These are phyloP conservation scores for Syzygium jambos DNA, from an alignment of 345 rosid species.

Conservation along the genomic window DNA sequence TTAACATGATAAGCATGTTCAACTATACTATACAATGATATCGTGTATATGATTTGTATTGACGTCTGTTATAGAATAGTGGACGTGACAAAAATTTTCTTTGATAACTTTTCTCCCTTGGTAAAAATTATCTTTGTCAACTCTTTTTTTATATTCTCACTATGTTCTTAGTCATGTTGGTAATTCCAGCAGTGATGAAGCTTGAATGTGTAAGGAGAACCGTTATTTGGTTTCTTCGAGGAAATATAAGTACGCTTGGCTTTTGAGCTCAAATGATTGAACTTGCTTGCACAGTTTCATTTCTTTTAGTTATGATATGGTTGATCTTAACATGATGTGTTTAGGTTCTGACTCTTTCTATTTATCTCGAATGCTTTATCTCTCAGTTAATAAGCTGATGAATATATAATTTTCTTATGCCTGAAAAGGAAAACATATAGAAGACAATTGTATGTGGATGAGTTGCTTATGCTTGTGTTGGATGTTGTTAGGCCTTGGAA, in stretches of 20 bases:
- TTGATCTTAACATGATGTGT: not conserved
- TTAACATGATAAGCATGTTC: not conserved
- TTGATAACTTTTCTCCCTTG: not conserved
- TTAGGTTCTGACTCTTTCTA: not conserved
- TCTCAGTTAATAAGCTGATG: not conserved
- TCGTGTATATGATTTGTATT: not conserved
- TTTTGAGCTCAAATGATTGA: conserved; percentile 2
- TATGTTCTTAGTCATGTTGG: not conserved
- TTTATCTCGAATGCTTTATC: not conserved
- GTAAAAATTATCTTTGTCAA: not conserved
- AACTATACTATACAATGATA: not conserved
- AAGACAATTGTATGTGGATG: not conserved
- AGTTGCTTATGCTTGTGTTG: not conserved
- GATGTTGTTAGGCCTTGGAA: not conserved
- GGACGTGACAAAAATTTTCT: not conserved
- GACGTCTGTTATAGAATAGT: not conserved
- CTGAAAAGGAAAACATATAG: not conserved
- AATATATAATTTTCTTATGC: not conserved
- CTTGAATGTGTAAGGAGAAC: conserved; percentile 33
- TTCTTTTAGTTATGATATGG: not conserved
- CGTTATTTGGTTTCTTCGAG: conserved; percentile 18
- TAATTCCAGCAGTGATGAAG: conserved; percentile 34
- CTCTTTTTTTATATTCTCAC: not conserved
- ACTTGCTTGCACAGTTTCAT: not conserved
- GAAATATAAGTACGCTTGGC: conserved; percentile 43